Conservation (phyloP, 2,329 filamentous ascomycete genomes). For the Hymenoscyphus linearis region DNA sequence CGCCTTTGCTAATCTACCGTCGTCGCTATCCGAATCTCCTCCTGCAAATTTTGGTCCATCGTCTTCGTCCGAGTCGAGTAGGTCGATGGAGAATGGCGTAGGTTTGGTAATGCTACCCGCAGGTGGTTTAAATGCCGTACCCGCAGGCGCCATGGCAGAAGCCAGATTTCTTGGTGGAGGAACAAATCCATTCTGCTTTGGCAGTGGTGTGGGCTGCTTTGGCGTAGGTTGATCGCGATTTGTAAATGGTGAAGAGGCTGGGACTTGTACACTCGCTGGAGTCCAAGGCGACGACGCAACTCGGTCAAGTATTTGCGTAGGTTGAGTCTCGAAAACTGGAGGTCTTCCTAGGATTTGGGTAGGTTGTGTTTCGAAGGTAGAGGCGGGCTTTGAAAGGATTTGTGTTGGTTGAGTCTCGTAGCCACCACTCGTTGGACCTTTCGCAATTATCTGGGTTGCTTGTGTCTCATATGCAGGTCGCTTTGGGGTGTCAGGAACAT, state of each 20-base stretch:
- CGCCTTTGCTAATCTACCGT: conserved; percentile 40
- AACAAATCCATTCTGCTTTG: conserved; percentile 21
- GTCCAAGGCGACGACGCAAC: conserved; percentile 1
- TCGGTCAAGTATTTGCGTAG: conserved; percentile 3
- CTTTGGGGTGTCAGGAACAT: conserved; percentile 30
- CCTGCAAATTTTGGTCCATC: conserved; percentile 54
- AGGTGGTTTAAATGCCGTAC: conserved; percentile 62
- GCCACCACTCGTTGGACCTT: conserved; percentile 9
- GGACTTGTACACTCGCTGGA: conserved; percentile 63
- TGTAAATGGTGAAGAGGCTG: conserved; percentile 70
- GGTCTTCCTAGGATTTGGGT: conserved; percentile 3
- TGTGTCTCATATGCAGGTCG: conserved; percentile 37
- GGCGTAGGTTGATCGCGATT: conserved; percentile 12
- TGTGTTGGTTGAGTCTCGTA: conserved; percentile 16
- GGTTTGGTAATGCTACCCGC: conserved; percentile 34
- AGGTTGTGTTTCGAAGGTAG: conserved; percentile 14
- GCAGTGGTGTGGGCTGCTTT: conserved; percentile 28
- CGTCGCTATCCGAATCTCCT: conserved; percentile 59
- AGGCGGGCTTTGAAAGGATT: conserved; percentile 18
- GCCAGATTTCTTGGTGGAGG: conserved; percentile 37
- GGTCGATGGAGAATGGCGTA: conserved; percentile 37
- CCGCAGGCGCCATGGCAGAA: conserved; percentile 67
- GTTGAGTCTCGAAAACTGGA: conserved; percentile 4
- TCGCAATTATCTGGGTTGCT: conserved; percentile 35
- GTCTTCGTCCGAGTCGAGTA: conserved; percentile 38